phyloP scores from a whole-genome alignment of 2,329 filamentous ascomycete species.

The Xylariaceae sp. region DNA sequence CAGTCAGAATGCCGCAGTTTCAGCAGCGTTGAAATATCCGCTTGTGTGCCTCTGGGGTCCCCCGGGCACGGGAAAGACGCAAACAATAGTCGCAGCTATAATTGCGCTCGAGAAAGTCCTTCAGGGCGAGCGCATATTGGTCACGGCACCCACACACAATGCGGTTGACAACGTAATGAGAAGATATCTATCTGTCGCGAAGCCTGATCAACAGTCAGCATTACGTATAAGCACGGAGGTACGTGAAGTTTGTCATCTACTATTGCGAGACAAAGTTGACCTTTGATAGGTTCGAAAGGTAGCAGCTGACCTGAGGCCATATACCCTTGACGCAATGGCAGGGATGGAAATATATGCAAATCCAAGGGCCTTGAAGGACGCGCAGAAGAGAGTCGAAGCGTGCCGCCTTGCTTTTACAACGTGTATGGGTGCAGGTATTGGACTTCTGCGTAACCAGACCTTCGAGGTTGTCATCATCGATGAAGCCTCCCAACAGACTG shows the following conservation, averaged over 20 bases:
- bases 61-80: conserved; percentile 9
- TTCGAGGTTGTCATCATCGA: conserved; percentile 14
- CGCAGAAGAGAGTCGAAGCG: conserved; percentile 5
- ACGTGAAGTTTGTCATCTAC: background rate
- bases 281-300: conserved; percentile 1
- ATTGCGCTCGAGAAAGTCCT: conserved; percentile 1
- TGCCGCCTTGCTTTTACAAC: conserved; percentile 9
- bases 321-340: conserved; percentile 11
- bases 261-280: background rate
- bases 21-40: conserved; percentile 2
- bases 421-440: conserved; percentile 8
- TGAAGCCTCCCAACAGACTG: conserved; percentile 12
- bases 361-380: conserved; percentile 3
- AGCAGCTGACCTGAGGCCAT: conserved; percentile 3
- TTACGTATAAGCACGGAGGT: conserved; percentile 10
- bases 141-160: conserved; percentile 13
- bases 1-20: conserved; percentile 9
- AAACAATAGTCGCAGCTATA: conserved; percentile 12
- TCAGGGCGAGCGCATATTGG: conserved; percentile 3
- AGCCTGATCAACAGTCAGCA: background rate
- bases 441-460: conserved; percentile 6
- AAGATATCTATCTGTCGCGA: conserved; percentile 1
- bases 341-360: conserved; percentile 7
- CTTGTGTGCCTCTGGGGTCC: conserved; percentile 11
- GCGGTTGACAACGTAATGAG: conserved; percentile 12